A percentile compares a stretch with the other conserved stretches of the same genome.
Conservation (phyloP, 805 yeast species). For the Ogataea ganodermae region DNA sequence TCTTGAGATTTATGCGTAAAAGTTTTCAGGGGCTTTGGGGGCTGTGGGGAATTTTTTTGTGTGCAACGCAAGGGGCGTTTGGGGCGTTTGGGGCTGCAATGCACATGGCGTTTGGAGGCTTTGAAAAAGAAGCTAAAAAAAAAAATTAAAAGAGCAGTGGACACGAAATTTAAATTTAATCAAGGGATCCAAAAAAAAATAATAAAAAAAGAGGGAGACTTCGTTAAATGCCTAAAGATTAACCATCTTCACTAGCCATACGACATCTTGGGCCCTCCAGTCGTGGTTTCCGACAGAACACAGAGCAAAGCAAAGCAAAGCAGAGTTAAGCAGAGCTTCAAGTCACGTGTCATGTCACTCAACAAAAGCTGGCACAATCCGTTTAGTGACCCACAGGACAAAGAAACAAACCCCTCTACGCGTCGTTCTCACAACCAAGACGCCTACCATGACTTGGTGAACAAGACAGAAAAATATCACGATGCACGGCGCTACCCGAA, state of each 20-base stretch:
- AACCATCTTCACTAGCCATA: no score
- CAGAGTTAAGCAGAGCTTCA: background rate
- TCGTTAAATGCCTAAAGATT: background rate
- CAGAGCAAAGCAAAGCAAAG: background rate
- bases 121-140: background rate
- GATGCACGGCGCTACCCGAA: conserved; percentile 1
- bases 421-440: background rate
- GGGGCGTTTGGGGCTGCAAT: background rate
- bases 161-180: background rate
- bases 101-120: background rate
- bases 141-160: background rate
- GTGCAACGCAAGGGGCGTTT: background rate
- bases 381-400: background rate
- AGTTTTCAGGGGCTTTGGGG: background rate
- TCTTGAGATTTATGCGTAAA: no score
- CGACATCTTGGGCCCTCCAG: no score
- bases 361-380: conserved; percentile 7
- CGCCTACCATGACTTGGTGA: conserved; percentile 4
- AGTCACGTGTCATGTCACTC: conserved; percentile 1
- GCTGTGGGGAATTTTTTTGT: background rate
- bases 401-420: background rate
- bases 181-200: background rate
- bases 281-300: no score
- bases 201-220: background rate
- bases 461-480: conserved; percentile 5